Conservation (phyloP, 768 basidiomycete species). For the Boletus huronensis region DNA sequence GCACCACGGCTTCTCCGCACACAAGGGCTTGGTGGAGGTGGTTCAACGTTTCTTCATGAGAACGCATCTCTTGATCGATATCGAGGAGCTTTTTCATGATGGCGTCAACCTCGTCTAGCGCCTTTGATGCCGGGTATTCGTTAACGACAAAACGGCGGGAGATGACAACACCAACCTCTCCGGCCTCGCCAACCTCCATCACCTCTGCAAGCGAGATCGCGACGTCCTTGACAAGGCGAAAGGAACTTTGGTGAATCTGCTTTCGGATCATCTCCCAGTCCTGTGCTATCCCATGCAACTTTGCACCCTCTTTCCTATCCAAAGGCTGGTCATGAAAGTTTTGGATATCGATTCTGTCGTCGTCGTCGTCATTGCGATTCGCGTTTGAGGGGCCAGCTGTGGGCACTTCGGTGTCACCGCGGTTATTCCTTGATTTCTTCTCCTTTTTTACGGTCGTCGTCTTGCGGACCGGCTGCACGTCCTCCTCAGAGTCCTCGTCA, state of each 20-base stretch:
- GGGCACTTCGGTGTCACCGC: conserved; percentile 11
- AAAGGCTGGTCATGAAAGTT: conserved; percentile 69
- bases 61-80: conserved; percentile 55
- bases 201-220: conserved; percentile 61
- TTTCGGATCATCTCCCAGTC: conserved; percentile 61
- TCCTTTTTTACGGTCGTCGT: conserved; percentile 27
- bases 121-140: conserved; percentile 33
- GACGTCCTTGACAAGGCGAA: conserved; percentile 47
- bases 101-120: conserved; percentile 55
- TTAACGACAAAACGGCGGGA: not conserved
- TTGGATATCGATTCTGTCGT: conserved; percentile 55
- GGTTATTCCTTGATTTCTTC: conserved; percentile 29
- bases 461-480: conserved; percentile 37
- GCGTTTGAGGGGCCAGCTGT: conserved; percentile 25
- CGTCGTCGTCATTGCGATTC: conserved; percentile 35
- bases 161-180: conserved; percentile 41
- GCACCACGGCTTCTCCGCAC: conserved; percentile 56
- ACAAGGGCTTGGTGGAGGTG: conserved; percentile 55
- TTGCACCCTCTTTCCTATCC: conserved; percentile 46
- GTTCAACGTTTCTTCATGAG: conserved; percentile 52
- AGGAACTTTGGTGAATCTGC: conserved; percentile 43
- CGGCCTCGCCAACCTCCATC: conserved; percentile 49
- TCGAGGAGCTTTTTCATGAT: conserved; percentile 71
- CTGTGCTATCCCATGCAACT: conserved; percentile 51
- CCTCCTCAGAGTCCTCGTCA: conserved; percentile 35